Percentiles rank a stretch among this genome's conserved stretches.
phyloP scores from a whole-genome alignment of 768 basidiomycete species.

The Hygrophorus pudorinus region DNA sequence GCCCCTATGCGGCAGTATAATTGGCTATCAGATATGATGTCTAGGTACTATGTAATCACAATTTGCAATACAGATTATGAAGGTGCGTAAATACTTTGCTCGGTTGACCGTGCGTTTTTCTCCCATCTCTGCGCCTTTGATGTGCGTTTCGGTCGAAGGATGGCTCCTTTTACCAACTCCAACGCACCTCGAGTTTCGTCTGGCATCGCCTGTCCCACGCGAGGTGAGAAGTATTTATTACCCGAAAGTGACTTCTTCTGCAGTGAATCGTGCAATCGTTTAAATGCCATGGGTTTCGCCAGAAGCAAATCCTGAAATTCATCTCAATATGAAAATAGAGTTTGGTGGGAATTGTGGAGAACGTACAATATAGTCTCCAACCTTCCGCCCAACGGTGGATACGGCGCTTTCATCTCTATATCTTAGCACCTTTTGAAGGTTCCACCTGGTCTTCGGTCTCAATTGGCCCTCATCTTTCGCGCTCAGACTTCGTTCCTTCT shows the following conservation, averaged over 20 bases:
- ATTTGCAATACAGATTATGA: no score
- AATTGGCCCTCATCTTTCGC: slow-evolving; percentile 31
- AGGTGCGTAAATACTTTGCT: no score
- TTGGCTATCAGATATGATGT: no score
- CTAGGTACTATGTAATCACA: no score
- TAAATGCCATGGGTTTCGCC: slow-evolving; percentile 50
- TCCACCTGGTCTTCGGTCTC: slow-evolving; percentile 61
- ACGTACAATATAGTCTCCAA: slow-evolving; percentile 58
- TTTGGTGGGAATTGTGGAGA: no score
- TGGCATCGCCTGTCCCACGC: slow-evolving; percentile 47
- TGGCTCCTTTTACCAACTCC: slow-evolving; percentile 4
- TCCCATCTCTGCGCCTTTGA: no score
- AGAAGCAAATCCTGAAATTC: slow-evolving; percentile 50
- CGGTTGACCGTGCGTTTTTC: no score
- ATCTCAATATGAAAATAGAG: no score
- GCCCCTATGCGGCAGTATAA: no score
- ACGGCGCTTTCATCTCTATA: slow-evolving; percentile 43
- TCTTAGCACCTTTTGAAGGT: slow-evolving; percentile 62
- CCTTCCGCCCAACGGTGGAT: slow-evolving; percentile 42
- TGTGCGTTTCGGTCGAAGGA: no score
- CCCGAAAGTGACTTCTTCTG: slow-evolving; percentile 22
- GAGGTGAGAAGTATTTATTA: slow-evolving; percentile 16
- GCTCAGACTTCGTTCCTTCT: slow-evolving; percentile 34
- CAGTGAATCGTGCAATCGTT: slow-evolving; percentile 34
- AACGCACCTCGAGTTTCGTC: slow-evolving; percentile 37